Evolutionary conservation across 225 moss, liverwort and hornwort genomes (phyloP).

Genomic region (Bryum argenteum): DNA sequence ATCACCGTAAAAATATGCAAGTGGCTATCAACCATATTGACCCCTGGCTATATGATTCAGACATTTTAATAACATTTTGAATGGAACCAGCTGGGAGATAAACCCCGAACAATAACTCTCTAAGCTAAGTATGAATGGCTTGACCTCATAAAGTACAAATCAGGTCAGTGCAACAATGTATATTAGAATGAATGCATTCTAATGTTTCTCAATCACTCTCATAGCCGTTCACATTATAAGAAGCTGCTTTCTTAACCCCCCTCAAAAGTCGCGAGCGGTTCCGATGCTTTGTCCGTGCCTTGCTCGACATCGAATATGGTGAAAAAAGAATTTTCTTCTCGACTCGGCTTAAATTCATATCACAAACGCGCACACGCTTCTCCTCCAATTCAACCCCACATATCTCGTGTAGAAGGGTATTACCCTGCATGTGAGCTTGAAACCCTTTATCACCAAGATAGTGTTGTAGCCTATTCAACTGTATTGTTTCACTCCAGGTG

Average conservation of each 20-base stretch:
- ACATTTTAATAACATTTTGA: neutral
- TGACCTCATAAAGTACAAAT: neutral
- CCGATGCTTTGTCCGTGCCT: constrained; percentile 41
- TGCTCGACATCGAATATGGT: constrained; percentile 42
- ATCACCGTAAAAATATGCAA: too few relatives aligned
- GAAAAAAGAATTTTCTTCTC: constrained; percentile 51
- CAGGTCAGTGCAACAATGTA: constrained; percentile 20
- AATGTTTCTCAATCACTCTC: constrained; percentile 41
- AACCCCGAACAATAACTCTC: neutral
- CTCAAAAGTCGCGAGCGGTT: constrained; percentile 43
- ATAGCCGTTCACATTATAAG: constrained; percentile 33
- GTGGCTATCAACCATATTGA: too few relatives aligned
- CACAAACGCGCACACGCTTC: constrained; percentile 35
- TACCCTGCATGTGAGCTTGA: constrained; percentile 51
- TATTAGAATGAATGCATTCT: constrained; percentile 19
- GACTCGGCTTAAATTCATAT: constrained; percentile 31
- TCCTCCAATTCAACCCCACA: constrained; percentile 44
- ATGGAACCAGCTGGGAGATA: neutral
- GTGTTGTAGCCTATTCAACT: constrained; percentile 44
- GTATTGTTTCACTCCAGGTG: constrained; percentile 47
- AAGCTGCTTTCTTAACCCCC: constrained; percentile 34
- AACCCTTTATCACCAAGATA: constrained; percentile 47
- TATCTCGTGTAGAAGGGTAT: constrained; percentile 46
- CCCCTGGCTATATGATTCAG: neutral
- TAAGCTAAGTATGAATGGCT: neutral